These are phyloP conservation scores for Pharnaceum exiguum DNA, from an alignment of 148 eudicot genomes.

Conservation along the genomic window DNA sequence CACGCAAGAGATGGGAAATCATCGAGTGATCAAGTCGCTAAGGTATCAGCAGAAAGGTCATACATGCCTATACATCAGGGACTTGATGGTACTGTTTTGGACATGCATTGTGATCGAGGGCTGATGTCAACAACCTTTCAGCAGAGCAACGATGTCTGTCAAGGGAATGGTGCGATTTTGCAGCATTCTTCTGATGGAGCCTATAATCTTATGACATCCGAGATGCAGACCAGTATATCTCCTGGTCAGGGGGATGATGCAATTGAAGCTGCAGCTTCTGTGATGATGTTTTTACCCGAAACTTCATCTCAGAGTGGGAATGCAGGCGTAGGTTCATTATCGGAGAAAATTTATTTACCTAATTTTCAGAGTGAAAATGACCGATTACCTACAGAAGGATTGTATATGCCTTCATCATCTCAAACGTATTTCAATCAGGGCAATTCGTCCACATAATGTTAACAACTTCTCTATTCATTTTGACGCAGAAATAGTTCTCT, in stretches of 20 bases:
- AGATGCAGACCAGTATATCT: constrained; percentile 1
- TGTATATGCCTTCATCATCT: not conserved
- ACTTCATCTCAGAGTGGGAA: not conserved
- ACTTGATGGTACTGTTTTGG: not conserved
- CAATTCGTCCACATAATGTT: too few relatives aligned
- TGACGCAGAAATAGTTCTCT: too few relatives aligned
- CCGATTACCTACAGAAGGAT: not conserved
- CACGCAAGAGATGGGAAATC: not conserved
- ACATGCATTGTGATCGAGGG: too few relatives aligned
- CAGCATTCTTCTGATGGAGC: not conserved
- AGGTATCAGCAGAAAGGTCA: not conserved
- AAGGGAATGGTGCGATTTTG: not conserved
- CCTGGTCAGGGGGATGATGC: not conserved
- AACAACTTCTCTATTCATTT: too few relatives aligned
- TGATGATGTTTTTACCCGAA: not conserved
- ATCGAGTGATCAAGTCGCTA: not conserved
- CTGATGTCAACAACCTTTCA: too few relatives aligned
- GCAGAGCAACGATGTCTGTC: not conserved
- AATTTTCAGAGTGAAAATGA: not conserved
- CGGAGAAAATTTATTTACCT: not conserved
- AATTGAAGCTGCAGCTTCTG: not conserved
- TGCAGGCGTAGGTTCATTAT: not conserved
- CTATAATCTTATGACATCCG: not conserved
- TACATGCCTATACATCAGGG: not conserved
- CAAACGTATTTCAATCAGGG: not conserved